Base-by-base conservation (phyloP, 768 basidiomycete species). In the Cantharellus cinnabarinus region DNA sequence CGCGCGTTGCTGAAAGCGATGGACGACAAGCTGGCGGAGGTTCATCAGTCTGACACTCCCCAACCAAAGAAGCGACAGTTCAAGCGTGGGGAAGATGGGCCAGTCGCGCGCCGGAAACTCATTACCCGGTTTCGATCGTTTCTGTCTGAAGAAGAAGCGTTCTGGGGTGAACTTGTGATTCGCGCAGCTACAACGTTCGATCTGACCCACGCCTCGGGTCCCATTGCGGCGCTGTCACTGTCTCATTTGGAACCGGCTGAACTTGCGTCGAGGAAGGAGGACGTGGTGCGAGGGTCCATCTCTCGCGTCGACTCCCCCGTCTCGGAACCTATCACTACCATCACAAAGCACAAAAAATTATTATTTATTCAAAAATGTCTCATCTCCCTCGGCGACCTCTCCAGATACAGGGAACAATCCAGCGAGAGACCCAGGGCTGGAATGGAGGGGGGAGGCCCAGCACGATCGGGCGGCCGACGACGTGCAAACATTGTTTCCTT, bases 311-410 rank as follows among this genome's bases (percentile, higher is more conserved):
- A 61, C 50, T 15, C 41, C 29, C 77, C 78, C 56, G 63, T 66
- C 42, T 66, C 71, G 1, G 63, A 64, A n/a, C 72, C 76, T 4
- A 65, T 73, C 42, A 76, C 76, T 4, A 44, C 71, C 5, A 75
- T 74, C 38, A 78, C 84, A 65, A 78, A 78, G 56, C 77, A 78
- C 59, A 74, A 74, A 61, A 78, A 81, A 59, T 72, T 93, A n/a
- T 77, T 80, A 5, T 80, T 87, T 50, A 71, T 91, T 50, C 85
- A 82, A 72, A 95, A 94, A 71, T 82, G 85, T 4, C 73, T 99
- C 58, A 81, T 97, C 20, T 94, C 86, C 68, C 76, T 93, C 4
- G 95, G 95, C 5, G 95, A 99, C 66, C 82, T 99, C 54, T 87
- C 90, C 61, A 78, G 95, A 48, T 99, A 99, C 70, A 77, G 83